Evolutionary conservation across 805 yeast genomes (phyloP).

Genomic region (Candida gorgasii): DNA sequence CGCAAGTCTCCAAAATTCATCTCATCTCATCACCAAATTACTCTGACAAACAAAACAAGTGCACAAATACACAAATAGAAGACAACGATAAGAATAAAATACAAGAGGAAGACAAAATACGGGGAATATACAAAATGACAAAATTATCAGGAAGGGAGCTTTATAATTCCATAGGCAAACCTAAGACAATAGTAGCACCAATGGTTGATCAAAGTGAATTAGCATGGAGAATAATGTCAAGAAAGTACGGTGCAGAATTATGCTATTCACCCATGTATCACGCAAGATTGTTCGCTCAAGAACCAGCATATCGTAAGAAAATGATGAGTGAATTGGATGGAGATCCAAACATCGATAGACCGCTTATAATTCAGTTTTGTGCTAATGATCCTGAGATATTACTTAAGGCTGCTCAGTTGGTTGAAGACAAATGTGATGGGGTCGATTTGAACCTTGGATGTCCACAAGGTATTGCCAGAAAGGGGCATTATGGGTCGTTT

Average conservation of each 20-base stretch:
- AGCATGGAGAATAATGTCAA: constrained; percentile 88
- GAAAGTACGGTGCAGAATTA: constrained; percentile 88
- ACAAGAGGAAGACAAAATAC: not conserved
- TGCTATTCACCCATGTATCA: constrained; percentile 98
- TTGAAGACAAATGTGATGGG: constrained; percentile 87
- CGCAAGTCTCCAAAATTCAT: not conserved
- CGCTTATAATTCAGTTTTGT: constrained; percentile 91
- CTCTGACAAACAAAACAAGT: not conserved
- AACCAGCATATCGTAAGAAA: constrained; percentile 73
- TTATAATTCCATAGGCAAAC: constrained; percentile 67
- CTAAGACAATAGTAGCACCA: constrained; percentile 90
- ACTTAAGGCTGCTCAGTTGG: constrained; percentile 75
- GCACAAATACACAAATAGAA: not conserved
- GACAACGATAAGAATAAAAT: not conserved
- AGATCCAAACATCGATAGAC: constrained; percentile 65
- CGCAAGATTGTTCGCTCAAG: constrained; percentile 84
- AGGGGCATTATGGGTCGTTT: constrained; percentile 94
- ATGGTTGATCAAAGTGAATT: constrained; percentile 98
- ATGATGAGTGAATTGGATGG: constrained; percentile 80
- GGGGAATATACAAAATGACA: not conserved
- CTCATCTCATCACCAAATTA: constrained; percentile 5
- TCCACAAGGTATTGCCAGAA: constrained; percentile 95
- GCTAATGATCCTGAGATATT: constrained; percentile 91
- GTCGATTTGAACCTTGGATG: constrained; percentile 95
- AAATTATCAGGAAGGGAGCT: constrained; percentile 60